phyloP scores from a whole-genome alignment of 2,329 filamentous ascomycete species.

The Aspergillus pseudoterreus region DNA sequence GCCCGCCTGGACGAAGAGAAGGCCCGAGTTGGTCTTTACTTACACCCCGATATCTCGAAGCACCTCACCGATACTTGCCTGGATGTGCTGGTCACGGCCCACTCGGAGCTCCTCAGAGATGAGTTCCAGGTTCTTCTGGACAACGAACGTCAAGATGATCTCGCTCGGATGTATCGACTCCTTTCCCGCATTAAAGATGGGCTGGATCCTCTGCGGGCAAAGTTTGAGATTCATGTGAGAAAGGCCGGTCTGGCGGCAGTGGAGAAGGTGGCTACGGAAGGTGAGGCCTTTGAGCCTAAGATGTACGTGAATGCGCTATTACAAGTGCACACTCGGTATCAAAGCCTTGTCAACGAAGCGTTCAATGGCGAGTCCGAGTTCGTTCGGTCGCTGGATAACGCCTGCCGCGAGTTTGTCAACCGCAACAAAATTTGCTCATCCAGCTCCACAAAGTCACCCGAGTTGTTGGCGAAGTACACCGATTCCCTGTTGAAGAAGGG shows the following conservation, averaged over 20 bases:
- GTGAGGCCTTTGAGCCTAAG: constrained; percentile 90
- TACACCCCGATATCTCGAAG: constrained; percentile 83
- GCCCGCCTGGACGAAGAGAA: constrained; percentile 85
- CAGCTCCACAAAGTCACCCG: constrained; percentile 88
- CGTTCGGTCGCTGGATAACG: constrained; percentile 91
- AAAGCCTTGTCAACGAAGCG: constrained; percentile 82
- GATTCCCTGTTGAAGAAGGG: constrained; percentile 88
- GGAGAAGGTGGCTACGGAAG: constrained; percentile 82
- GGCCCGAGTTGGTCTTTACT: constrained; percentile 84
- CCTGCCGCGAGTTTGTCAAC: constrained; percentile 97
- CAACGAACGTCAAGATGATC: constrained; percentile 90
- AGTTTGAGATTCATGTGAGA: constrained; percentile 88
- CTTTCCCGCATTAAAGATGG: constrained; percentile 87
- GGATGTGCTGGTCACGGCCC: constrained; percentile 81
- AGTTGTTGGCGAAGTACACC: constrained; percentile 91
- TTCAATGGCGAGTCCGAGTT: constrained; percentile 97
- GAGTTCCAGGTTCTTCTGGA: constrained; percentile 94
- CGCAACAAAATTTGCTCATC: constrained; percentile 94
- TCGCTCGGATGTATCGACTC: constrained; percentile 93
- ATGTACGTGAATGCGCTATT: constrained; percentile 93
- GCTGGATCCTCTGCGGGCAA: constrained; percentile 77
- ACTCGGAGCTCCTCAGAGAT: constrained; percentile 80
- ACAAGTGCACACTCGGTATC: constrained; percentile 91
- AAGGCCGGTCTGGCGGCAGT: constrained; percentile 85
- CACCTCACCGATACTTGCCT: constrained; percentile 85